Base-by-base conservation (phyloP, 2,329 filamentous ascomycete genomes). In the Chalara sp. region DNA sequence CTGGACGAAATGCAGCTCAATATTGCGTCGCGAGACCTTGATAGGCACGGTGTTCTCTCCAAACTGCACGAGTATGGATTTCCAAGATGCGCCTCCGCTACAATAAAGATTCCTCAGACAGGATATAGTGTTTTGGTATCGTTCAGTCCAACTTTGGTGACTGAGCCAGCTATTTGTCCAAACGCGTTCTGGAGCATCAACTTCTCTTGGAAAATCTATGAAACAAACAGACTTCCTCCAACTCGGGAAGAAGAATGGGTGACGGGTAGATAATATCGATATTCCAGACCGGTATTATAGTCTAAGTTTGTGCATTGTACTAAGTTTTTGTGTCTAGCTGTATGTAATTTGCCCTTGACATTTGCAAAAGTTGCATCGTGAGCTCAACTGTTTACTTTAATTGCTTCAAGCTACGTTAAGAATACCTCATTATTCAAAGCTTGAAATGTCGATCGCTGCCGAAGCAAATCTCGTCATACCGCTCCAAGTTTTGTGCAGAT, bases 151-250 rank as follows among this genome's bases (percentile, higher is more conserved):
- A 35, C 30, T 31, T 32, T 44, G 29, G 32, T 44, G 40, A 43
- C 31, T 21, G 47, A 49, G 33, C 6, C 28, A 32, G 44, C 12
- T 5, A 49, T 49, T 44, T 49, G 47, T 11, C 40, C 11, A 32
- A 49, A 49, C 40, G 44, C 43, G 21, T 49, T 49, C 47, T 49
- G 47, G 47, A 44, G 31, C 39, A 6, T 49, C 5, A 31, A 44
- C 6, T 49, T 49, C 30, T 44, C 30, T 6, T 49, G 47, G 6
- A 30, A 44, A 28, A 6, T 33, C 31, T 44, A 44, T 13, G 37
- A 44, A 49, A 29, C 43, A 33, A n/a, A 49, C 5, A 35, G 44
- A 32, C 29, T 49, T 33, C 39, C 31, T 44, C 12, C 12, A 32
- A 30, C 37, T 48, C 29, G 2, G 6, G 2, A 4, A 2, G 46